Evolutionary conservation across 495 filamentous ascomycete species (phyloP).

Genomic region (Hypoxylon trugodes): DNA sequence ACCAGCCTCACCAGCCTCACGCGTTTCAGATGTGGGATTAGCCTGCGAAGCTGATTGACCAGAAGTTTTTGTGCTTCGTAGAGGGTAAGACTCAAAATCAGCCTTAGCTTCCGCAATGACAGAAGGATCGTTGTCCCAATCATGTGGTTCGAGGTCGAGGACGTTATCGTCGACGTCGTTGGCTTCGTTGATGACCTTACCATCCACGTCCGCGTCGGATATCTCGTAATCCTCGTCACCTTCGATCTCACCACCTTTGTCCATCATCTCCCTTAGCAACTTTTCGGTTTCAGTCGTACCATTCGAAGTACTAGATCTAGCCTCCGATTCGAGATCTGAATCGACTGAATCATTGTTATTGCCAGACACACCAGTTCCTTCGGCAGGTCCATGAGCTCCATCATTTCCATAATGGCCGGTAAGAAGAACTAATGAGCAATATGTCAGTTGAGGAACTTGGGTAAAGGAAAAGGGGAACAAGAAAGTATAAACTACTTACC

Average conservation of each 20-base stretch:
- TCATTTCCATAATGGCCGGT: no score
- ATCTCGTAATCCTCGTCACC: slow-evolving; percentile 38
- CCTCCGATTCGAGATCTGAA: slow-evolving; percentile 2
- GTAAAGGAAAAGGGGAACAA: neutral
- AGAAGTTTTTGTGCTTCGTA: slow-evolving; percentile 18
- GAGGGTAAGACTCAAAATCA: slow-evolving; percentile 30
- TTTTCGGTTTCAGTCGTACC: slow-evolving; percentile 22
- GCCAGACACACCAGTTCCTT: neutral
- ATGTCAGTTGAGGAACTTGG: neutral
- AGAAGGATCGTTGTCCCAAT: slow-evolving; percentile 7
- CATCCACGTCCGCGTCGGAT: slow-evolving; percentile 29
- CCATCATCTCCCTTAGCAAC: slow-evolving; percentile 17
- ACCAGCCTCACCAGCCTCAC: no score
- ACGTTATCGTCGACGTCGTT: no score
- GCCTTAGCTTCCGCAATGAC: neutral
- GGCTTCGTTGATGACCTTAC: no score
- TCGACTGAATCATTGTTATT: slow-evolving; percentile 6
- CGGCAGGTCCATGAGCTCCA: no score
- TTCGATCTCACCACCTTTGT: slow-evolving; percentile 33
- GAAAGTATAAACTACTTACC: neutral
- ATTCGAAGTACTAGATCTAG: neutral
- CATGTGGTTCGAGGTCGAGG: slow-evolving; percentile 17
- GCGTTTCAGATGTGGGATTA: no score
- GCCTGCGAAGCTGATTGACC: neutral
- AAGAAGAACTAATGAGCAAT: neutral